Conservation (phyloP, 2,329 filamentous ascomycete genomes). For the Beauveria caledonica region DNA sequence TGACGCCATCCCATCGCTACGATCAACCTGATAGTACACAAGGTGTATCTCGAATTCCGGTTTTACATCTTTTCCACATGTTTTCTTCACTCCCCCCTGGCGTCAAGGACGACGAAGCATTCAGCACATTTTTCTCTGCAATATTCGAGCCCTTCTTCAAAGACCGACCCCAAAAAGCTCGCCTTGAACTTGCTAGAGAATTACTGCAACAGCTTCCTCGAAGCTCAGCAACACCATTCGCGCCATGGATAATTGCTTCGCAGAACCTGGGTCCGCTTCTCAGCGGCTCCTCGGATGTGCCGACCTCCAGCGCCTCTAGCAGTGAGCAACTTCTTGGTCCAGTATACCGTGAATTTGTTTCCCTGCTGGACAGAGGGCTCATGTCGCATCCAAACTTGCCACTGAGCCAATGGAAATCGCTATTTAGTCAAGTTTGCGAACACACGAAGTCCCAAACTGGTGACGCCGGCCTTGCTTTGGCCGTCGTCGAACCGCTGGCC, state of each 20-base stretch:
- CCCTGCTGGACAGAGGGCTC: conserved; percentile 57
- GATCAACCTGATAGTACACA: conserved; percentile 44
- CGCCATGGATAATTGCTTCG: conserved; percentile 44
- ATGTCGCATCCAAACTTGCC: conserved; percentile 40
- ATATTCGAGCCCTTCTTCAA: conserved; percentile 53
- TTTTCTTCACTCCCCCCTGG: conserved; percentile 44
- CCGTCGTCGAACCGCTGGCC: conserved; percentile 63
- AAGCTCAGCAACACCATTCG: conserved; percentile 37
- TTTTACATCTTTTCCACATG: conserved; percentile 58
- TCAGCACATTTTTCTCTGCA: conserved; percentile 37
- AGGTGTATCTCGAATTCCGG: conserved; percentile 46
- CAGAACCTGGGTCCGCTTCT: conserved; percentile 36
- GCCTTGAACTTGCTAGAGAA: conserved; percentile 40
- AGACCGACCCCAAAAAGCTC: conserved; percentile 36
- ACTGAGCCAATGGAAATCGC: conserved; percentile 37
- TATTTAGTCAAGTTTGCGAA: conserved; percentile 50
- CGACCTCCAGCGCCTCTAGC: conserved; percentile 17
- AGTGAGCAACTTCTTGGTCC: conserved; percentile 46
- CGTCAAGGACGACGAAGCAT: conserved; percentile 37
- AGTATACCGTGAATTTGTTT: conserved; percentile 62
- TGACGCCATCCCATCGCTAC: conserved; percentile 57
- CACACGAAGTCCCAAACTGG: conserved; percentile 56
- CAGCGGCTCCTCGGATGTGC: conserved; percentile 20
- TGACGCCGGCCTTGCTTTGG: conserved; percentile 56
- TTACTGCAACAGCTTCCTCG: conserved; percentile 41